phyloP scores from a whole-genome alignment of 2,329 filamentous ascomycete genomes.

The Bipolaris sorokiniana region DNA sequence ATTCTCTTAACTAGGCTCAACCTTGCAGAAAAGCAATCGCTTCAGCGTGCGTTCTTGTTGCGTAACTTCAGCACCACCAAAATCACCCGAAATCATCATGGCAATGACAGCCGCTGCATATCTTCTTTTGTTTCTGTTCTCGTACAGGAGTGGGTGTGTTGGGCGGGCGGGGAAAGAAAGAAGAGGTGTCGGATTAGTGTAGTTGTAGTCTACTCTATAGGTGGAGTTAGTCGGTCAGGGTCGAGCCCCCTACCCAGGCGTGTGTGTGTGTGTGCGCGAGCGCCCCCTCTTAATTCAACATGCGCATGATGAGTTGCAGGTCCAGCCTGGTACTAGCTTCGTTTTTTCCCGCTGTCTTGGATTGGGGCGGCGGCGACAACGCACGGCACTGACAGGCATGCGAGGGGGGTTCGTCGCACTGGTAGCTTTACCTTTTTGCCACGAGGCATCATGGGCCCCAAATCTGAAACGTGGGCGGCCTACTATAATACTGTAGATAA shows the following conservation, averaged over 20 bases:
- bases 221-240: constrained; percentile 8
- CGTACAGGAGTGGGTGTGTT: constrained; percentile 9
- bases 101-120: constrained; percentile 8
- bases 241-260: not conserved
- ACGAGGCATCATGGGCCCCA: too few species aligned
- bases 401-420: too few species aligned
- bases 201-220: not conserved
- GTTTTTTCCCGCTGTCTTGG: not conserved
- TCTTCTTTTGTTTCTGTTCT: constrained; percentile 14
- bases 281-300: not conserved
- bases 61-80: constrained; percentile 14
- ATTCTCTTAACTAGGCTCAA: not conserved
- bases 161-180: not conserved
- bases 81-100: constrained; percentile 12
- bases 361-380: too few species aligned
- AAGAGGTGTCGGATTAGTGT: not conserved
- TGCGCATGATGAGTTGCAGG: constrained; percentile 13
- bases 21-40: constrained; percentile 12
- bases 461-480: too few species aligned
- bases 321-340: constrained; percentile 11
- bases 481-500: too few species aligned
- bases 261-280: too few species aligned
- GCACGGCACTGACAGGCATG: too few species aligned
- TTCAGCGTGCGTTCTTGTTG: constrained; percentile 21
- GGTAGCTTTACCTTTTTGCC: too few species aligned